These are phyloP conservation scores for Penicillium sp. DNA, from an alignment of 2,329 filamentous ascomycete genomes.

Conservation along the genomic window DNA sequence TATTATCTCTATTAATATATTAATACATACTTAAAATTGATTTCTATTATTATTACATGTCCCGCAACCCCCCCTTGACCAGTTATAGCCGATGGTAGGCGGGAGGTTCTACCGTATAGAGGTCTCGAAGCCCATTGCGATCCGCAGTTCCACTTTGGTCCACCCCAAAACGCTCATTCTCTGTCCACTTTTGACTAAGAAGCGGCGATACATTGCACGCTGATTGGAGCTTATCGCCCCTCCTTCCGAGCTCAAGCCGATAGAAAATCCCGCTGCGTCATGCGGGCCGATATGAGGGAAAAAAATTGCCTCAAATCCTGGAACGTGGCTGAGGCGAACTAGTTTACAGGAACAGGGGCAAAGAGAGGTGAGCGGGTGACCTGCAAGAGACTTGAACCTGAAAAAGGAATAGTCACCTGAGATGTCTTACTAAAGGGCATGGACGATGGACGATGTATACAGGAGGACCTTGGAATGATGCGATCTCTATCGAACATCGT, in stretches of 20 bases:
- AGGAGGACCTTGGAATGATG: constrained; percentile 12
- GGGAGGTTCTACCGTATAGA: constrained; percentile 7
- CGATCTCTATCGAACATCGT: constrained; percentile 20
- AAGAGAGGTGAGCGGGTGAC: constrained; percentile 4
- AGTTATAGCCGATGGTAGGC: constrained; percentile 28
- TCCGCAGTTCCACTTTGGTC: constrained; percentile 14
- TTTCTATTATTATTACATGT: constrained; percentile 4
- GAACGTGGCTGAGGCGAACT: constrained; percentile 12
- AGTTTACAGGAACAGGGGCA: constrained; percentile 5
- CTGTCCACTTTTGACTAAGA: constrained; percentile 25
- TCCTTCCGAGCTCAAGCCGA: constrained; percentile 24
- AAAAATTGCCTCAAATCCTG: constrained; percentile 28
- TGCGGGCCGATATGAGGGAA: constrained; percentile 23
- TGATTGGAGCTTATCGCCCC: constrained; percentile 25
- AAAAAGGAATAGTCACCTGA: constrained; percentile 7
- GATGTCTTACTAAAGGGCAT: not conserved
- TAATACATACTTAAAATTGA: not conserved
- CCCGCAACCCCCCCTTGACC: constrained; percentile 2
- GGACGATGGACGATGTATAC: not conserved
- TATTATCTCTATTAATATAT: not conserved
- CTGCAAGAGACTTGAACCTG: not conserved
- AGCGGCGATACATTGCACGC: constrained; percentile 15
- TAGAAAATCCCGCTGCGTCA: constrained; percentile 28
- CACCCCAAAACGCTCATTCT: constrained; percentile 16
- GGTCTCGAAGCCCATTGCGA: constrained; percentile 22